These are phyloP conservation scores for Santalum album DNA, from an alignment of 164 flowering plant species.

Conservation along the genomic window DNA sequence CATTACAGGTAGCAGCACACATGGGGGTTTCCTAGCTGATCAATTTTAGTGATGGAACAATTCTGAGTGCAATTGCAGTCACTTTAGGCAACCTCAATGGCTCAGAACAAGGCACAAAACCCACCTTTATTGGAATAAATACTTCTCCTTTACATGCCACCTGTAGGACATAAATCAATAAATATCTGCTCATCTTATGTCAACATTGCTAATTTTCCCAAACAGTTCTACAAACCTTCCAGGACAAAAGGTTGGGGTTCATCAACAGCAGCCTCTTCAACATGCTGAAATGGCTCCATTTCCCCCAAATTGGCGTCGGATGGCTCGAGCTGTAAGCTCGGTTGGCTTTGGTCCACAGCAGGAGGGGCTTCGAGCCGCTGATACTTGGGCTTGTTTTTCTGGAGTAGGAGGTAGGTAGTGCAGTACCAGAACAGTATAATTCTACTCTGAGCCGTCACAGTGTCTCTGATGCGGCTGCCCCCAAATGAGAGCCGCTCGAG, in stretches of 20 bases:
- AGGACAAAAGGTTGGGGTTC: slow-evolving; percentile 43
- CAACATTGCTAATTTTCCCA: slow-evolving; percentile 18
- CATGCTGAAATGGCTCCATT: slow-evolving; percentile 5
- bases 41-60: background rate
- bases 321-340: slow-evolving; percentile 14
- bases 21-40: background rate
- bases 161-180: slow-evolving; percentile 45
- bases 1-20: too few species aligned
- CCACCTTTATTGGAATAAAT: slow-evolving; percentile 17
- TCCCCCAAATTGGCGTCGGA: slow-evolving; percentile 7
- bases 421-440: slow-evolving; percentile 83
- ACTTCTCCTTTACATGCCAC: slow-evolving; percentile 36
- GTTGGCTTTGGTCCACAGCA: slow-evolving; percentile 20
- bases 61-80: background rate
- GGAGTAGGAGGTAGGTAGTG: slow-evolving; percentile 76
- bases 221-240: slow-evolving; percentile 59
- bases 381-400: slow-evolving; percentile 84
- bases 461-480: slow-evolving; percentile 55
- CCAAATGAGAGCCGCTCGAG: slow-evolving; percentile 86
- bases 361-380: slow-evolving; percentile 59
- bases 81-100: slow-evolving; percentile 7
- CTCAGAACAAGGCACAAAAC: slow-evolving; percentile 8
- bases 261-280: slow-evolving; percentile 23
- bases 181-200: slow-evolving; percentile 18
- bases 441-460: slow-evolving; percentile 73